phyloP scores from a whole-genome alignment of 495 filamentous ascomycete species.

The Darksidea phi region DNA sequence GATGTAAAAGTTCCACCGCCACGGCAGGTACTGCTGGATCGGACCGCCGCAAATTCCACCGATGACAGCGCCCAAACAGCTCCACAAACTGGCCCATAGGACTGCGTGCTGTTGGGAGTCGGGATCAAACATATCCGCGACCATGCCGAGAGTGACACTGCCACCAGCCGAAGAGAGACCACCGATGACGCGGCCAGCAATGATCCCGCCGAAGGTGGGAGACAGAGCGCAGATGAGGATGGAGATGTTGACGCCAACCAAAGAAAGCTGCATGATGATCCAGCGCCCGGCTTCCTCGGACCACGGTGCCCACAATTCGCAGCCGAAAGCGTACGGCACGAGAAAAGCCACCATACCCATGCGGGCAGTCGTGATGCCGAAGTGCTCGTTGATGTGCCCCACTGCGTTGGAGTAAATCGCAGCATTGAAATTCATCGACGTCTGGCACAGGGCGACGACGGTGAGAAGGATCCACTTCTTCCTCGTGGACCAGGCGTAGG shows the following conservation, averaged over 20 bases:
- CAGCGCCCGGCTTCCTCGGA: constrained; percentile 75
- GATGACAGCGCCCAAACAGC: constrained; percentile 61
- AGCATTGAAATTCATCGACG: constrained; percentile 76
- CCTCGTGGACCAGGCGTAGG: background rate
- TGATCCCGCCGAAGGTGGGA: constrained; percentile 62
- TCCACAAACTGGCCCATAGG: constrained; percentile 51
- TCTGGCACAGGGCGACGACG: constrained; percentile 13
- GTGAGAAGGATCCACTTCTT: constrained; percentile 15
- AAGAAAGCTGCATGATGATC: constrained; percentile 65
- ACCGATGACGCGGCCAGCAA: constrained; percentile 65
- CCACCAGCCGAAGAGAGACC: constrained; percentile 74
- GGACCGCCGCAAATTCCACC: constrained; percentile 82
- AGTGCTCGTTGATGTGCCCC: constrained; percentile 58
- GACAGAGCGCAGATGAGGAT: constrained; percentile 68
- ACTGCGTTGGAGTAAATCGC: constrained; percentile 70
- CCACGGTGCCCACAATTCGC: constrained; percentile 75
- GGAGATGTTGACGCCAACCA: constrained; percentile 71
- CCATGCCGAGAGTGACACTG: constrained; percentile 75
- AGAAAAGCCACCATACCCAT: constrained; percentile 69
- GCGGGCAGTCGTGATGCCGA: constrained; percentile 56
- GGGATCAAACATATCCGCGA: constrained; percentile 74
- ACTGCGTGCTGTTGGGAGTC: constrained; percentile 72
- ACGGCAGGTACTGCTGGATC: constrained; percentile 60
- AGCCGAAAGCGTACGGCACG: constrained; percentile 72
- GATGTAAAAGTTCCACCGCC: constrained; percentile 61